Percentiles rank a stretch among this genome's conserved stretches.
Conservation (phyloP, 352 stramenopile species). For the Thraustochytrium striatum region DNA sequence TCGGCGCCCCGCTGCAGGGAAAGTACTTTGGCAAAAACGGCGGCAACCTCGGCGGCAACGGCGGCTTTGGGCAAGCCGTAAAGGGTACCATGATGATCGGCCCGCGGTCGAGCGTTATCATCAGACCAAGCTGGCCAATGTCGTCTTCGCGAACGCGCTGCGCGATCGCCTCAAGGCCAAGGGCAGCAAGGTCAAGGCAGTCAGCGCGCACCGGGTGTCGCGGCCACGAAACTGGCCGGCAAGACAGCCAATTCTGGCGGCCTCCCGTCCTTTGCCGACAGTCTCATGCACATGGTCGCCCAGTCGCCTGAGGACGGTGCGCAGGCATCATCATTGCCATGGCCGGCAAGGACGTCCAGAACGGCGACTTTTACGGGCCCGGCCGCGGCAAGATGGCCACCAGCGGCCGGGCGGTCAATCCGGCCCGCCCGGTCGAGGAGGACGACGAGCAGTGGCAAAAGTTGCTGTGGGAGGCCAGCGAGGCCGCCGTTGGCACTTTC, state of each 20-base stretch:
- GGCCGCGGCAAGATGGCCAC: too few relatives aligned
- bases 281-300: neutral
- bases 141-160: slow-evolving; percentile 86
- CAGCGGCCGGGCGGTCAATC: too few relatives aligned
- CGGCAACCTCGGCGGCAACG: slow-evolving; percentile 59
- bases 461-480: too few relatives aligned
- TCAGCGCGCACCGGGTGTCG: slow-evolving; percentile 1
- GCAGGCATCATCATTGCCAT: neutral
- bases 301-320: slow-evolving; percentile 19
- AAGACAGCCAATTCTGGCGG: neutral
- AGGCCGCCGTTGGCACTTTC: too few relatives aligned
- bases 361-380: neutral
- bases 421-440: too few relatives aligned
- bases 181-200: slow-evolving; percentile 48
- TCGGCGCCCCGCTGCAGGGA: neutral
- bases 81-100: slow-evolving; percentile 48
- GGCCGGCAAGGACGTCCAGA: neutral
- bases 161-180: slow-evolving; percentile 67
- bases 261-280: neutral
- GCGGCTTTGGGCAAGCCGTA: too few relatives aligned
- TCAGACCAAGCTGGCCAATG: slow-evolving; percentile 69
- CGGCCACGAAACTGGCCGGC: neutral
- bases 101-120: slow-evolving; percentile 51
- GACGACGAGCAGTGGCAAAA: too few relatives aligned
- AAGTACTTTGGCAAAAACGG: slow-evolving; percentile 53